Conservation (phyloP, 2,329 filamentous ascomycete genomes). For the Fusarium chaquense region DNA sequence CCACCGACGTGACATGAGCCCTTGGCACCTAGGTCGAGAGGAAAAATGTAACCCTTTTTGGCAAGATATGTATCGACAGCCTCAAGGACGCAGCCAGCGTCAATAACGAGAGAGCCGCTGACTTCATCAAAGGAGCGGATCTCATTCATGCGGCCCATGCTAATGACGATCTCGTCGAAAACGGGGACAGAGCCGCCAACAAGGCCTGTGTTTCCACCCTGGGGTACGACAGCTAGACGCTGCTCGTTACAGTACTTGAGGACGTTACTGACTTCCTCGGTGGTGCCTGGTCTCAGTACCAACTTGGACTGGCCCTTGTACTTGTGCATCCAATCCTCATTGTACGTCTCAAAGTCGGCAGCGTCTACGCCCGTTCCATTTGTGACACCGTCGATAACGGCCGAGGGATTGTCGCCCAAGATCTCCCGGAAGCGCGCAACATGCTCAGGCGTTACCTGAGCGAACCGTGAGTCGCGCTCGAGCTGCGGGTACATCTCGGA, state of each 20-base stretch:
- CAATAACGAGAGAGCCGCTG: conserved; percentile 88
- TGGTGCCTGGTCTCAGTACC: conserved; percentile 86
- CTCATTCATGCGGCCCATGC: conserved; percentile 87
- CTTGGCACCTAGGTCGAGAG: conserved; percentile 96
- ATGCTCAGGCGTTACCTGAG: conserved; percentile 79
- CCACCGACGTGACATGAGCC: conserved; percentile 97
- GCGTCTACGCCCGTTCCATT: conserved; percentile 67
- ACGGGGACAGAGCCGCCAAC: conserved; percentile 96
- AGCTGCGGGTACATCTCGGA: conserved; percentile 87
- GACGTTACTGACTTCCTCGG: conserved; percentile 90
- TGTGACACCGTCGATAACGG: conserved; percentile 86
- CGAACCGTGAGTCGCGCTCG: conserved; percentile 82
- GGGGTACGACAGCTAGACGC: conserved; percentile 91
- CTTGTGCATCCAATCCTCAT: conserved; percentile 99
- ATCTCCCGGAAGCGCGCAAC: conserved; percentile 84
- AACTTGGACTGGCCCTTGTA: conserved; percentile 91
- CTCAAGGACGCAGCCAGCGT: conserved; percentile 93
- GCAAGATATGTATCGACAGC: conserved; percentile 87
- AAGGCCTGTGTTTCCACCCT: conserved; percentile 96
- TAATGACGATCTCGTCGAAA: conserved; percentile 98
- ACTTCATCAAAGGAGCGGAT: conserved; percentile 94
- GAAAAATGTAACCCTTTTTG: conserved; percentile 88
- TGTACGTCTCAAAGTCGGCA: conserved; percentile 93
- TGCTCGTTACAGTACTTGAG: conserved; percentile 96
- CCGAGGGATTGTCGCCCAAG: conserved; percentile 78